Evolutionary conservation across 2,329 filamentous ascomycete genomes (phyloP).

Genomic region (Aspergillus calidoustus): DNA sequence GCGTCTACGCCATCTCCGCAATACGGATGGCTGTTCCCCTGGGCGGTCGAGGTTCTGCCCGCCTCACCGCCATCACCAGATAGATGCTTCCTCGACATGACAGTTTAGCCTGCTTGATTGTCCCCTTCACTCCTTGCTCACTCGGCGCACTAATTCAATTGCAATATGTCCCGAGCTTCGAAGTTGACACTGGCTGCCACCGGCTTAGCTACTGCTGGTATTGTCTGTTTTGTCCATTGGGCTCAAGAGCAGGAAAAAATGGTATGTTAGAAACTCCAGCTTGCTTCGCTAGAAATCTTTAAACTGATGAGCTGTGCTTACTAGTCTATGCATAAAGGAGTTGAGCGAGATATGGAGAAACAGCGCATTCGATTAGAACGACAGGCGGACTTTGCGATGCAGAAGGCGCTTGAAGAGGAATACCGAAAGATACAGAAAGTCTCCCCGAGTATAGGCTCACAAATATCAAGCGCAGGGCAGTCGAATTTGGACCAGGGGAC

Average conservation of each 20-base stretch:
- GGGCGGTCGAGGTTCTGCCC: constrained; percentile 42
- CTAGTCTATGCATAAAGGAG: constrained; percentile 90
- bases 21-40: constrained; percentile 35
- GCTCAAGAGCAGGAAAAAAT: constrained; percentile 82
- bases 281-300: neutral
- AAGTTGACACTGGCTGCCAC: constrained; percentile 83
- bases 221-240: constrained; percentile 86
- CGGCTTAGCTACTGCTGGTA: constrained; percentile 73
- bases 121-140: neutral
- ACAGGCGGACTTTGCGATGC: constrained; percentile 93
- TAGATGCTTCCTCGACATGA: constrained; percentile 19
- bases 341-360: constrained; percentile 92
- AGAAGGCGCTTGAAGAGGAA: constrained; percentile 80
- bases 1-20: constrained; percentile 26
- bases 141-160: neutral
- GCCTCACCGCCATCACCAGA: constrained; percentile 35
- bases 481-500: constrained; percentile 27
- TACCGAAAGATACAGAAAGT: constrained; percentile 90
- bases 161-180: constrained; percentile 83
- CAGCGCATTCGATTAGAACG: constrained; percentile 88
- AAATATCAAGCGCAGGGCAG: constrained; percentile 24
- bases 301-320: constrained; percentile 7
- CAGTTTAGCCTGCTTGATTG: neutral
- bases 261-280: constrained; percentile 57
- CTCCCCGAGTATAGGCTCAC: constrained; percentile 50